Evolutionary conservation across 768 basidiomycete species (phyloP).

Genomic region (Thelephora aurantiotincta): DNA sequence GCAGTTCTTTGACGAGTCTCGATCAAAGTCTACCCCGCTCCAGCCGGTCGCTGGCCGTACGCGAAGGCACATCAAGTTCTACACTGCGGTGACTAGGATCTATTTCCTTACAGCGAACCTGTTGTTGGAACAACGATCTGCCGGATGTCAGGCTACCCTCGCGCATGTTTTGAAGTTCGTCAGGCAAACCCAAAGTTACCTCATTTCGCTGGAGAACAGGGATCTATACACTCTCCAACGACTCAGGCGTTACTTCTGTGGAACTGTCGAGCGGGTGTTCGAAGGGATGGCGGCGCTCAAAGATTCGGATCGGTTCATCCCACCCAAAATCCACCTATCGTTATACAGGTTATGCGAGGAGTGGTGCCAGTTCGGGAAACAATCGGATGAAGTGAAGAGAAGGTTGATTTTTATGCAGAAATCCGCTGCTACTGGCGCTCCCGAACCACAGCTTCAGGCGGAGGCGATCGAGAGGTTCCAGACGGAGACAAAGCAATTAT

Average conservation of each 20-base stretch:
- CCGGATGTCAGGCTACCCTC: constrained; percentile 58
- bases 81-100: constrained; percentile 79
- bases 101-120: constrained; percentile 76
- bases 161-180: constrained; percentile 79
- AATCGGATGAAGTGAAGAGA: constrained; percentile 58
- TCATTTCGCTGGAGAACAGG: constrained; percentile 57
- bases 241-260: constrained; percentile 83
- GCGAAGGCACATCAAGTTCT: constrained; percentile 64
- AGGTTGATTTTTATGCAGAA: constrained; percentile 60
- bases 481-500: constrained; percentile 57
- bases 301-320: constrained; percentile 65
- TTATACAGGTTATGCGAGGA: constrained; percentile 82
- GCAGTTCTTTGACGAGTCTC: constrained; percentile 71
- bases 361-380: constrained; percentile 81
- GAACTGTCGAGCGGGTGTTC: constrained; percentile 76
- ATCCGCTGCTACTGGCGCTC: constrained; percentile 37
- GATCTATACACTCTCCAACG: constrained; percentile 69
- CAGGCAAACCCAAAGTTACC: constrained; percentile 63
- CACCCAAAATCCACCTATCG: constrained; percentile 59
- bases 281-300: constrained; percentile 57
- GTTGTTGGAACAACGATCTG: constrained; percentile 54
- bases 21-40: constrained; percentile 31
- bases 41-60: constrained; percentile 34
- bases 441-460: constrained; percentile 37
- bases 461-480: constrained; percentile 39